These are phyloP conservation scores for Carex myosuroides DNA, from an alignment of 176 grass and related monocot genomes.

Conservation along the genomic window DNA sequence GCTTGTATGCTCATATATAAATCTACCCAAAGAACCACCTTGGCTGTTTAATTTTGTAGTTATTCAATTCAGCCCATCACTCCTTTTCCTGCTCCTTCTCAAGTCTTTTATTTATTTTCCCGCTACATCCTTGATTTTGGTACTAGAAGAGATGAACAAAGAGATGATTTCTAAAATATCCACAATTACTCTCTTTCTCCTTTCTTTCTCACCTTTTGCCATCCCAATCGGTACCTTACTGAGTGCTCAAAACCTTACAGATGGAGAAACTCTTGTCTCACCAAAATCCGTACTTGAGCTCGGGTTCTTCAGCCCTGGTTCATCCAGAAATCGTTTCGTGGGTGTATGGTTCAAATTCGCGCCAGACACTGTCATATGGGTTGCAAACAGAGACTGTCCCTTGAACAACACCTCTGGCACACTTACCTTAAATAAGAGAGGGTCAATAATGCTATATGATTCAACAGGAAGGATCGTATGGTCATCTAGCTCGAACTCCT, in stretches of 20 bases:
- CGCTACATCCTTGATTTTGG: background rate
- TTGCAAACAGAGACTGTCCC: constrained; percentile 29
- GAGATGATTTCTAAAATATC: background rate
- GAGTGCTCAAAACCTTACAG: background rate
- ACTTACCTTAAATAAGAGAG: background rate
- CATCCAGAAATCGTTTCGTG: constrained; percentile 18
- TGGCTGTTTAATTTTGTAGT: too few species aligned
- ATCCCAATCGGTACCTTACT: background rate
- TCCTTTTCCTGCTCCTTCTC: background rate
- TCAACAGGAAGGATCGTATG: background rate
- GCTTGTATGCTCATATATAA: too few species aligned
- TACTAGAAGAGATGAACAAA: background rate
- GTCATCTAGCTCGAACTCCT: constrained; percentile 13
- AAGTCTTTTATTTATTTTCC: too few species aligned
- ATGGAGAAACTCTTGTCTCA: constrained; percentile 31
- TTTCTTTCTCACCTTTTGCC: background rate
- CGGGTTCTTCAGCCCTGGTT: constrained; percentile 33
- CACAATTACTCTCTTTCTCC: background rate
- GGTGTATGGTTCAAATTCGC: constrained; percentile 44
- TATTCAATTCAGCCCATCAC: too few species aligned
- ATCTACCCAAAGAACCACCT: too few species aligned
- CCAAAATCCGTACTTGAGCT: constrained; percentile 28
- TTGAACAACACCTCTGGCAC: background rate
- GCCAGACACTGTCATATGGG: constrained; percentile 33
- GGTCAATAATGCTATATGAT: background rate